These are phyloP conservation scores for Chenopodium suecicum DNA, from an alignment of 148 eudicot species.

Conservation along the genomic window DNA sequence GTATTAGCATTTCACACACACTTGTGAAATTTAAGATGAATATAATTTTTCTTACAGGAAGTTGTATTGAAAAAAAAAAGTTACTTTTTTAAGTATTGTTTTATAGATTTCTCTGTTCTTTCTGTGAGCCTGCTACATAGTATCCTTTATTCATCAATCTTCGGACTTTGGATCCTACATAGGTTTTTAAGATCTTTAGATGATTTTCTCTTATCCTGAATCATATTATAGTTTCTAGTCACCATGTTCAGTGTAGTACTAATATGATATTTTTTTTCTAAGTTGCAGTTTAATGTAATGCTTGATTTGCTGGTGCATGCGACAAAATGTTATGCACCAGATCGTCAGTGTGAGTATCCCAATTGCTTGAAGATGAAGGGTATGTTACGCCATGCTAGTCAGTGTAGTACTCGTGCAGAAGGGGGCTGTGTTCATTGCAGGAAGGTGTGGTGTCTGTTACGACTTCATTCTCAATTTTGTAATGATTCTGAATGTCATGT, in stretches of 20 bases:
- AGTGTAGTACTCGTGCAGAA: conserved; percentile 71
- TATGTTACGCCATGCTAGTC: conserved; percentile 85
- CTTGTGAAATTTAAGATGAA: too few relatives aligned
- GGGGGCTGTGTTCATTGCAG: conserved; percentile 87
- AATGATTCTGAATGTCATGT: conserved; percentile 82
- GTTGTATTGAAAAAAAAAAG: too few relatives aligned
- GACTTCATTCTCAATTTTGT: conserved; percentile 90
- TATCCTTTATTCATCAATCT: too few relatives aligned
- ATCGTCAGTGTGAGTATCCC: conserved; percentile 57
- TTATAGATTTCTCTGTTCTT: too few relatives aligned
- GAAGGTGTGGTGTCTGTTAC: conserved; percentile 95
- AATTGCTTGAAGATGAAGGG: conserved; percentile 88
- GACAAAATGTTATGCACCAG: conserved; percentile 69
- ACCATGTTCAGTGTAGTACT: neutral
- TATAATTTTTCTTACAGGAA: too few relatives aligned
- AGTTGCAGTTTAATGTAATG: conserved; percentile 80
- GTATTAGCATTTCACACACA: conserved; percentile 28
- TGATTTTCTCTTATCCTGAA: neutral
- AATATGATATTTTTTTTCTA: neutral
- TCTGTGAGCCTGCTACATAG: too few relatives aligned
- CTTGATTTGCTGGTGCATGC: conserved; percentile 94
- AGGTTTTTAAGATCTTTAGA: neutral
- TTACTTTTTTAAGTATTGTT: too few relatives aligned
- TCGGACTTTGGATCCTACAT: too few relatives aligned
- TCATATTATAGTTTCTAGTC: too few relatives aligned